A percentile compares a stretch with the other conserved stretches of the same genome.
Evolutionary conservation across 495 filamentous ascomycete species (phyloP).

Genomic region (Parathielavia appendiculata): DNA sequence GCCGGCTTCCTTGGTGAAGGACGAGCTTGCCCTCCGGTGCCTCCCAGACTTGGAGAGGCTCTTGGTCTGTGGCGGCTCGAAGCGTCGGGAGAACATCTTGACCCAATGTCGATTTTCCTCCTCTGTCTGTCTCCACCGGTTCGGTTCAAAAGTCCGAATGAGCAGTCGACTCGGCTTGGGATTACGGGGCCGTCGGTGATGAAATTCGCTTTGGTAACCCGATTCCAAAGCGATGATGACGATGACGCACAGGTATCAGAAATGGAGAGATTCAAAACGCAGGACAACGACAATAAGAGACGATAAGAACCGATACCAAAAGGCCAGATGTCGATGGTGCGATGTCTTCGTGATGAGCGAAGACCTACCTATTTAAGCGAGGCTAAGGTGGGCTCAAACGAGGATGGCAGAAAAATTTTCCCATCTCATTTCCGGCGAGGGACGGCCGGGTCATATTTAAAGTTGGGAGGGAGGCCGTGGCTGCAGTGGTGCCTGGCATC

Average conservation of each 20-base stretch:
- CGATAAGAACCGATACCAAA: conserved; percentile 15
- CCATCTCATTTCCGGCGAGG: conserved; percentile 11
- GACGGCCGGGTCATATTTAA: conserved; percentile 26
- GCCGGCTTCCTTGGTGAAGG: conserved; percentile 43
- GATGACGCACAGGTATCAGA: neutral
- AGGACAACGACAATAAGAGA: conserved; percentile 11
- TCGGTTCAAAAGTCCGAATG: conserved; percentile 4
- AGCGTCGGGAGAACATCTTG: conserved; percentile 44
- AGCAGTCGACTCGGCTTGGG: conserved; percentile 6
- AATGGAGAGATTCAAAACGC: conserved; percentile 1
- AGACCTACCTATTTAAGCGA: conserved; percentile 24
- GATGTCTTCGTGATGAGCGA: conserved; percentile 5
- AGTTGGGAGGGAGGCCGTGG: conserved; percentile 12
- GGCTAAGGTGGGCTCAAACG: conserved; percentile 12
- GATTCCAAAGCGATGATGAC: neutral
- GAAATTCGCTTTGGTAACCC: neutral
- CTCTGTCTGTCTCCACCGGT: neutral
- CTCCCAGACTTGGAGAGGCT: conserved; percentile 41
- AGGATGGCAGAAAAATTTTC: conserved; percentile 17
- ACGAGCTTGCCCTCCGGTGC: conserved; percentile 40
- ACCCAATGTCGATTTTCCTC: neutral
- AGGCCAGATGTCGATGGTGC: conserved; percentile 19
- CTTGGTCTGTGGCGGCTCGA: conserved; percentile 36
- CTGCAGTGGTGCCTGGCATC: conserved; percentile 32
- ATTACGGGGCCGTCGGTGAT: neutral